phyloP scores from a whole-genome alignment of 768 basidiomycete species.

The Tulasnella sp. region DNA sequence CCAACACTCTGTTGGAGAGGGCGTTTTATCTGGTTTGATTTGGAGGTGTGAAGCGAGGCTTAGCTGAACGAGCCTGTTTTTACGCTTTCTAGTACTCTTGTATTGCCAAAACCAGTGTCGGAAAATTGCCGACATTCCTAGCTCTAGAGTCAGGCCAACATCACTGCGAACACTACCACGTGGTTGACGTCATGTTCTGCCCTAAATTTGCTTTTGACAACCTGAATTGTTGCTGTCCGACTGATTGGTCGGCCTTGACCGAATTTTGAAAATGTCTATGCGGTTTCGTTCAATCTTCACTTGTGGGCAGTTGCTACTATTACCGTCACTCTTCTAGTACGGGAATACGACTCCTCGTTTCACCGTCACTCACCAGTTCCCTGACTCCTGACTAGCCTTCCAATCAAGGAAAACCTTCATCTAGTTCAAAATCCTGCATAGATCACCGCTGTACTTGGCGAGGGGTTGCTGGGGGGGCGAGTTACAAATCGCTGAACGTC shows the following conservation, averaged over 20 bases:
- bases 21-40: constrained; percentile 48
- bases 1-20: constrained; percentile 66
- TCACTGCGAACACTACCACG: not conserved
- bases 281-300: constrained; percentile 71
- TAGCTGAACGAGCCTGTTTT: no score
- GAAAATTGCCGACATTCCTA: constrained; percentile 56
- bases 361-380: no score
- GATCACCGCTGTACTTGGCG: constrained; percentile 43
- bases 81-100: constrained; percentile 54
- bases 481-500: no score
- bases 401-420: constrained; percentile 48
- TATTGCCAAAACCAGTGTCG: constrained; percentile 56
- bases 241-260: constrained; percentile 62
- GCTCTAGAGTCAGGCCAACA: constrained; percentile 36
- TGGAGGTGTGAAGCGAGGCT: no score
- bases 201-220: not conserved
- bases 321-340: constrained; percentile 59
- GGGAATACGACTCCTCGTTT: constrained; percentile 37
- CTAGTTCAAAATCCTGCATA: constrained; percentile 67
- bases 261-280: constrained; percentile 71
- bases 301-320: constrained; percentile 62
- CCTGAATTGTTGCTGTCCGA: constrained; percentile 50
- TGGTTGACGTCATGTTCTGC: not conserved
- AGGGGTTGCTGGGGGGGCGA: no score
- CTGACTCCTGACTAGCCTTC: constrained; percentile 10